phyloP scores from a whole-genome alignment of 306 rosid genomes.

The Urtica urens region DNA sequence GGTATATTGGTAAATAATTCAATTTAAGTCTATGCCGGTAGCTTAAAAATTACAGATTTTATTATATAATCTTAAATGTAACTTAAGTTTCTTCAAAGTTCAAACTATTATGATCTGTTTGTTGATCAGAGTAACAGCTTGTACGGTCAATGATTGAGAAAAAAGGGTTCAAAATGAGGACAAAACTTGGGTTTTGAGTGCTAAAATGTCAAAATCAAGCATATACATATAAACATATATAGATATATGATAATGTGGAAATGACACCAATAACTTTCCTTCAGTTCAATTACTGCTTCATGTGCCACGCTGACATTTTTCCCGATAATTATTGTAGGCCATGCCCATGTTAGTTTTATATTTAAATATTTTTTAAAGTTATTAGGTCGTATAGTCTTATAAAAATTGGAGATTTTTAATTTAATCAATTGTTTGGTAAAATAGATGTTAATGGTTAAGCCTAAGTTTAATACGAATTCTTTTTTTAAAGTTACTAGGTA shows the following conservation, averaged over 20 bases:
- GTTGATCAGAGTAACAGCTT: background rate
- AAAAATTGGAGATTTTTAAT: too few species aligned
- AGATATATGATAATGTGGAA: background rate
- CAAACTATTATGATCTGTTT: background rate
- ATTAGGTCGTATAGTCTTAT: background rate
- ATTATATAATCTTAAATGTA: background rate
- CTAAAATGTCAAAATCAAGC: constrained; percentile 6
- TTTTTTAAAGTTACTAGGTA: too few species aligned
- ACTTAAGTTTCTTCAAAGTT: background rate
- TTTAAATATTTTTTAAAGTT: background rate
- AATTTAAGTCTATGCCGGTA: background rate
- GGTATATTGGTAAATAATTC: too few species aligned
- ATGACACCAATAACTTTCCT: background rate
- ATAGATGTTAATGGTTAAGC: too few species aligned
- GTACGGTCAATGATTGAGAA: constrained; percentile 2
- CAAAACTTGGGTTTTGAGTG: background rate
- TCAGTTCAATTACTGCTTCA: background rate
- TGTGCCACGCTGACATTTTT: background rate
- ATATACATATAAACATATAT: too few species aligned
- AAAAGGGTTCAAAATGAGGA: background rate
- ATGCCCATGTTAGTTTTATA: too few species aligned
- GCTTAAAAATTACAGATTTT: background rate
- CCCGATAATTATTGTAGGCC: background rate
- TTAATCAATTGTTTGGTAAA: too few species aligned
- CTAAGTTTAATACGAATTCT: too few species aligned